Conservation (phyloP, 139 green algal species). For the Eudorina sp. region DNA sequence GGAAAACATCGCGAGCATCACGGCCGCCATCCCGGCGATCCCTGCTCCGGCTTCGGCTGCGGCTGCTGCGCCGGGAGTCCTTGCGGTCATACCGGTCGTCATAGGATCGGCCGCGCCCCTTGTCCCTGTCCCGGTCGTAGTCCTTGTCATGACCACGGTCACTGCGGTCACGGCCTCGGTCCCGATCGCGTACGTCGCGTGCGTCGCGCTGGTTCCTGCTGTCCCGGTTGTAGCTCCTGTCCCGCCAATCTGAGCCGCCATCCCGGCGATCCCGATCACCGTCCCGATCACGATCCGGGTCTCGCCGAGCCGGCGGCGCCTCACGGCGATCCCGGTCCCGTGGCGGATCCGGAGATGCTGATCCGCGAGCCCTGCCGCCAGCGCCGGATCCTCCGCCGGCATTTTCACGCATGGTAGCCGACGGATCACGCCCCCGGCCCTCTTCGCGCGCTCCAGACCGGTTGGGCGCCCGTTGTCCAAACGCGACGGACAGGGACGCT, state of each 20-base stretch:
- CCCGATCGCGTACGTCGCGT: background rate
- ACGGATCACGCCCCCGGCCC: constrained; percentile 59
- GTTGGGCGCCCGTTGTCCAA: constrained; percentile 95
- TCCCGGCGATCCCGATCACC: constrained; percentile 26
- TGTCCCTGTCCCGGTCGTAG: constrained; percentile 25
- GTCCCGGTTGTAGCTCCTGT: constrained; percentile 33
- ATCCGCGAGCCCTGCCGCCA: constrained; percentile 15
- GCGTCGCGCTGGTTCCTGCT: no score
- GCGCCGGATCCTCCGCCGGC: background rate
- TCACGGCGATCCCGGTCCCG: constrained; percentile 25
- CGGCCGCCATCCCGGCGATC: constrained; percentile 33
- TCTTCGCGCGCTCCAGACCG: constrained; percentile 79
- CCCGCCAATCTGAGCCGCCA: background rate
- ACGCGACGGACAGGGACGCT: constrained; percentile 90
- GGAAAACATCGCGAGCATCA: constrained; percentile 34
- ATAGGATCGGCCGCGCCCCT: background rate
- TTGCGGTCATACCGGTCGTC: background rate
- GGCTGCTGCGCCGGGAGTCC: background rate
- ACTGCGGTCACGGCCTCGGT: background rate
- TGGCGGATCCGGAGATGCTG: constrained; percentile 14
- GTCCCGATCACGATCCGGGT: constrained; percentile 39
- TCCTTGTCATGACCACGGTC: background rate
- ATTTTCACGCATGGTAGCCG: constrained; percentile 32
- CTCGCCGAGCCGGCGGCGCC: background rate
- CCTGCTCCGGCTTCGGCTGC: constrained; percentile 36